Percentiles rank a stretch among this genome's conserved stretches.
Evolutionary conservation across 225 moss, liverwort and hornwort genomes (phyloP).

Genomic region (Marchantia paleacea): DNA sequence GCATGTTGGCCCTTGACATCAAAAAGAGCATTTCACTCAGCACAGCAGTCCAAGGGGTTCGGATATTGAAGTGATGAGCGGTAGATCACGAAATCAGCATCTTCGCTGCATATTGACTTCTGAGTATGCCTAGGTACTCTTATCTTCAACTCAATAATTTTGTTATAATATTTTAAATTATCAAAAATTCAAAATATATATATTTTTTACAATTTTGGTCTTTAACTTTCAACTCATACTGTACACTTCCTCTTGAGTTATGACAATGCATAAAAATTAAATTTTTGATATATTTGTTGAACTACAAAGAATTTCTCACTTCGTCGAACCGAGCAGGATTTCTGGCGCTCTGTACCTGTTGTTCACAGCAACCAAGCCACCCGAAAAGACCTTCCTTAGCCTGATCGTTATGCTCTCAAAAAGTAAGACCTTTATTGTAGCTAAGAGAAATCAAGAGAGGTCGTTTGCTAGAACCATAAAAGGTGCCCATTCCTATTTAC

Average conservation of each 20-base stretch:
- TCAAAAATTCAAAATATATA: no score
- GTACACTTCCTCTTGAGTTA: no score
- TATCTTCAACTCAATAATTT: no score
- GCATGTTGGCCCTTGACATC: neutral
- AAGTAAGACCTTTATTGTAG: no score
- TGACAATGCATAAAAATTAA: no score
- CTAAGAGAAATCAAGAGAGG: neutral
- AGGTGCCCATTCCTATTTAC: neutral
- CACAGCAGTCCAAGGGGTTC: neutral
- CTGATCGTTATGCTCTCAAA: neutral
- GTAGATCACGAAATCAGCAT: neutral
- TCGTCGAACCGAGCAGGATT: slow-evolving; percentile 82
- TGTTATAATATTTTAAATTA: no score
- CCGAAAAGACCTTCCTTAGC: neutral
- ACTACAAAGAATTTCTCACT: slow-evolving; percentile 51
- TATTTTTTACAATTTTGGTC: no score
- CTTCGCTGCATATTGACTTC: neutral
- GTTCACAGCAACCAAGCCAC: neutral
- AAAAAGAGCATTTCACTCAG: neutral
- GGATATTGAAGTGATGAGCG: neutral
- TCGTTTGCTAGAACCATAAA: neutral
- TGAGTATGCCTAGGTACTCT: neutral
- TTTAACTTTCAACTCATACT: no score
- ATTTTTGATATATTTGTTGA: no score
- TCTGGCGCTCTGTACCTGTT: slow-evolving; percentile 96